Percentiles rank a stretch among this genome's conserved stretches.
Evolutionary conservation across 2,329 filamentous ascomycete genomes (phyloP).

Genomic region (Canariomyces notabilis): DNA sequence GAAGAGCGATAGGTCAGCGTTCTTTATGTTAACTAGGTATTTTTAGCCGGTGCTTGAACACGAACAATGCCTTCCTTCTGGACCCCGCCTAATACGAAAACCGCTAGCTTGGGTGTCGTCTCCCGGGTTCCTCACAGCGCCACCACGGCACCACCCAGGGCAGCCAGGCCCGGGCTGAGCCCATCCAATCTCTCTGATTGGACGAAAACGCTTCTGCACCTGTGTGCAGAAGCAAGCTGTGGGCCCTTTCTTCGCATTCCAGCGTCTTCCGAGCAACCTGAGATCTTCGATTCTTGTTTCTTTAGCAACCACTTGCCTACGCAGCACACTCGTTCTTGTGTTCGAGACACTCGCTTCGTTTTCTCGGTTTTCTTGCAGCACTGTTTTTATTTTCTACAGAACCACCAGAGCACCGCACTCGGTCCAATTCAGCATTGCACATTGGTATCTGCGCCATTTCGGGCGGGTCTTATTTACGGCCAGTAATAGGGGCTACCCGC

Average conservation of each 20-base stretch:
- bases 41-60: conserved; percentile 1
- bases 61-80: neutral
- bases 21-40: too few relatives aligned
- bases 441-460: conserved; percentile 13
- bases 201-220: conserved; percentile 9
- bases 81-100: conserved; percentile 14
- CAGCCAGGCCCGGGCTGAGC: conserved; percentile 14
- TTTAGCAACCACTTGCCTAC: conserved; percentile 23
- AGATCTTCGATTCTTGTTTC: conserved; percentile 17
- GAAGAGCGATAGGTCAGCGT: too few relatives aligned
- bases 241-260: conserved; percentile 19
- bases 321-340: conserved; percentile 17
- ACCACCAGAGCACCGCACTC: neutral
- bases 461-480: conserved; percentile 20
- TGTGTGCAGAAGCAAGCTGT: conserved; percentile 16
- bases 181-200: conserved; percentile 15
- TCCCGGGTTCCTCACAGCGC: conserved; percentile 13
- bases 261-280: conserved; percentile 15
- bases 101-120: conserved; percentile 8
- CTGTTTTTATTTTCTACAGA: neutral
- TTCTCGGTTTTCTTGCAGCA: neutral
- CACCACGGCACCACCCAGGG: conserved; percentile 1
- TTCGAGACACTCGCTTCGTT: conserved; percentile 19
- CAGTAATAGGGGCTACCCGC: conserved; percentile 21
- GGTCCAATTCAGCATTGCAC: conserved; percentile 6